Evolutionary conservation across 177 flowering plant genomes (phyloP), one percentile per base, ranked within the genome.

Genomic region (Vitis hybrid): DNA sequence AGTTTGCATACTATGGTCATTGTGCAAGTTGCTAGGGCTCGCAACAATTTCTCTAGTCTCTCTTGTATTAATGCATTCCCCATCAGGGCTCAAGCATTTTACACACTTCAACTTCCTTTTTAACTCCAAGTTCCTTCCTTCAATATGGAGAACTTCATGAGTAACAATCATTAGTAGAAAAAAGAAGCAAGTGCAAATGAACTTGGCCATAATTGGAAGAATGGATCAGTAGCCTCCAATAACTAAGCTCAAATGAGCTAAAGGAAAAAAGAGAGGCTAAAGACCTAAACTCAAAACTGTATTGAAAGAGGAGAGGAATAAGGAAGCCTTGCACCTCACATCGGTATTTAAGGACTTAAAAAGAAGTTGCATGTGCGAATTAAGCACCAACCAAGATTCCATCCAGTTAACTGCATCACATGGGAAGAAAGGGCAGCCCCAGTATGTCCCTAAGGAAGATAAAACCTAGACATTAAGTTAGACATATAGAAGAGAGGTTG

Each of bases 111-210:
- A 19, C 26, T 52, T 60, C 16, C 53, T 64, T 10, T 18, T 48
- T 10, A 65, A 0, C 59, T 26, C 59, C 75, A 76, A 63, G 2
- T 29, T 64, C 51, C 79, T 76, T 56, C 71, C 79, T 59, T 76
- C 72, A 65, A 64, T 55, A 45, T 14, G 50, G 12, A 12, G 22
- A 53, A 76, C 51, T 57, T 68, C 70, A 48, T 72, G 66, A 57
- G 72, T 62, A 2, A 68, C 51, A 10, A 76, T 19, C 60, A 72
- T 59, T 51, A 76, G 52, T 58, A 76, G 1, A 26, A 76, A 64
- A 48, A 68, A 39, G 57, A 72, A 67, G 29, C 65, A 63, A 59
- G 29, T 26, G 29, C 29, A 26, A 26, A 26, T 26, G 26, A 14
- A 65, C 12, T 69, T 74, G 66, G 73, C 77, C 77, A 75, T 74